Evolutionary conservation across 2,329 filamentous ascomycete species (phyloP), one percentile per base, ranked within the genome.

Genomic region (Corynespora cassiicola): DNA sequence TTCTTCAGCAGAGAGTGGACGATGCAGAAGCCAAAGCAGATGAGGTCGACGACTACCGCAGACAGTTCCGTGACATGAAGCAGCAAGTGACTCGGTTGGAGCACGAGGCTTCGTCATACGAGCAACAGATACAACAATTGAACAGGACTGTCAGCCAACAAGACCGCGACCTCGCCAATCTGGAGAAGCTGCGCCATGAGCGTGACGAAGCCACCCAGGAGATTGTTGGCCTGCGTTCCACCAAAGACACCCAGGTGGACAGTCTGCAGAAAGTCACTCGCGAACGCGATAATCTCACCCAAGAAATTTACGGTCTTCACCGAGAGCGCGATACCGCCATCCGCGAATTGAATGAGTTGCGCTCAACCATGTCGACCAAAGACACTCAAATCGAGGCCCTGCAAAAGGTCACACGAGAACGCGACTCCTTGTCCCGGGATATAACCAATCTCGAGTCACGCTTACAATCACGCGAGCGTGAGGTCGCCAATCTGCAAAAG

Each of bases 331-430:
- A 53, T 12, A 36, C 53, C 4, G 40, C 54, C 4, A 53, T 58
- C 27, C 47, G 42, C 15, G 55, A 60, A 27, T 41, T 57, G 52
- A 53, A 52, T 19, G 54, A 29, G 10, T 11, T 60, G n/a, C 54
- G 60, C 10, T 52, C 56, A 7, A 50, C 55, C 6, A 51, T 63
- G 36, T 61, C 58, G 11, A 50, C 48, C 23, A 62, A 65, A 19
- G 61, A 66, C 9, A 54, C 53, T 7, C 59, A 68, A 32, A 64
- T 68, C 20, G 64, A 66, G 35, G 63, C 64, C 2, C 45, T 68
- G 7, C 63, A 67, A 34, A 64, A 51, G 27, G 39, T 65, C 11
- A 63, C 57, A 15, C 61, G 63, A 3, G 65, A 69, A 36, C 55
- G 58, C 17, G 64, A 68, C 28, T 45, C 36, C 5, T 45, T 68